Conservation (phyloP, 1,139 yeast species). For the Yamadazyma epiphylla region DNA sequence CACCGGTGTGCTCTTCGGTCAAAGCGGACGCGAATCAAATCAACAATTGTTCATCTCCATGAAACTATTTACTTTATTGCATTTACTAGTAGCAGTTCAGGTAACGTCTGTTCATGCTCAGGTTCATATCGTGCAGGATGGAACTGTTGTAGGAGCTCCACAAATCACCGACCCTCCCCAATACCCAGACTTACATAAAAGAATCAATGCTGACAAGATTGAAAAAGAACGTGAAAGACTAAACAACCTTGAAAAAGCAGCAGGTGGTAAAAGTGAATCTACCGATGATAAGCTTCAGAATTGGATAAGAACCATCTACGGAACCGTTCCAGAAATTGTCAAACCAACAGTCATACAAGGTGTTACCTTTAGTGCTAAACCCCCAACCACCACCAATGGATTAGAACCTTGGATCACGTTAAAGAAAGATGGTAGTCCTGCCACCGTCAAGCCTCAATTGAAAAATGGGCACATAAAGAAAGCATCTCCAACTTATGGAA, state of each 20-base stretch:
- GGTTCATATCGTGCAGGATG: no score
- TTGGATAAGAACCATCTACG: constrained; percentile 73
- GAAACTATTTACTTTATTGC: no score
- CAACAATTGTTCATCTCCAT: no score
- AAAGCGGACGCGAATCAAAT: no score
- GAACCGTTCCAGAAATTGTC: constrained; percentile 56
- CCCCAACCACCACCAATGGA: constrained; percentile 62
- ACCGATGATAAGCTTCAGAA: constrained; percentile 38
- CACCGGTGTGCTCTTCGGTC: no score
- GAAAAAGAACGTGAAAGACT: constrained; percentile 23
- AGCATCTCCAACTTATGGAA: constrained; percentile 67
- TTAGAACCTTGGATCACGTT: constrained; percentile 80
- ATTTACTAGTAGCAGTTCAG: no score
- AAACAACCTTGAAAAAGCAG: constrained; percentile 7
- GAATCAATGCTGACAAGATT: constrained; percentile 37
- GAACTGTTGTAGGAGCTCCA: no score
- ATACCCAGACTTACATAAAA: constrained; percentile 8
- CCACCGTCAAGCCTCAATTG: constrained; percentile 68
- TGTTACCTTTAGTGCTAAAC: constrained; percentile 74
- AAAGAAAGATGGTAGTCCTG: constrained; percentile 75
- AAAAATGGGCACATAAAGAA: constrained; percentile 69
- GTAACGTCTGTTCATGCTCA: no score
- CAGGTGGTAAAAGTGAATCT: constrained; percentile 8
- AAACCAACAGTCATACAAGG: constrained; percentile 81
- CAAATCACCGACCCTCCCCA: no score